Percentiles rank a stretch among this genome's conserved stretches.
Evolutionary conservation across 164 flowering plant species (phyloP).

Genomic region (Tinospora cordifolia): DNA sequence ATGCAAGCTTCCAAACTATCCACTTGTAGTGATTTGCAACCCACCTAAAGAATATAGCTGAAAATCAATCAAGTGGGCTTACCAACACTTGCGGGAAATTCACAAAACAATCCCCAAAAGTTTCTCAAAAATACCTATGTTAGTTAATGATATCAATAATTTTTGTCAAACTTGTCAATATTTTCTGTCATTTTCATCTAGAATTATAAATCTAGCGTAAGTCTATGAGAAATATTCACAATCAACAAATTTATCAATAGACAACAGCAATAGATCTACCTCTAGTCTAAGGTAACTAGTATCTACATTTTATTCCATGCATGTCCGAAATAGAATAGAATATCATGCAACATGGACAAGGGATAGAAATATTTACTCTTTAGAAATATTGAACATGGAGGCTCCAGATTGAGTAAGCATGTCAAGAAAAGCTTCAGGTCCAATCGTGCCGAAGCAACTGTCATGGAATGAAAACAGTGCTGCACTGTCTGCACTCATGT

Average conservation of each 20-base stretch:
- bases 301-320: no score
- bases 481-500: slow-evolving; percentile 52
- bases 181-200: neutral
- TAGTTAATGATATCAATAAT: neutral
- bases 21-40: slow-evolving; percentile 88
- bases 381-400: slow-evolving; percentile 49
- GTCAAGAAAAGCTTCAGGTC: slow-evolving; percentile 44
- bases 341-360: neutral
- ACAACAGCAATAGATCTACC: no score
- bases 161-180: no score
- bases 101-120: neutral
- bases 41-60: slow-evolving; percentile 52
- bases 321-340: neutral
- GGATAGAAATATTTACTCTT: slow-evolving; percentile 36
- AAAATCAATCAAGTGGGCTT: neutral
- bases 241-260: no score
- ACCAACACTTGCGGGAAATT: neutral
- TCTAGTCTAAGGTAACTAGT: no score
- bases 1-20: slow-evolving; percentile 97
- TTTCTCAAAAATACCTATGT: neutral
- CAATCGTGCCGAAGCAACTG: slow-evolving; percentile 39
- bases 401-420: slow-evolving; percentile 67
- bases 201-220: neutral
- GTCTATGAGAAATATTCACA: neutral
- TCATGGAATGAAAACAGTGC: slow-evolving; percentile 43